Percentiles rank a stretch among this genome's conserved stretches.
These are phyloP conservation scores for Phytophthora kernoviae DNA, from an alignment of 352 stramenopile genomes.

Conservation along the genomic window DNA sequence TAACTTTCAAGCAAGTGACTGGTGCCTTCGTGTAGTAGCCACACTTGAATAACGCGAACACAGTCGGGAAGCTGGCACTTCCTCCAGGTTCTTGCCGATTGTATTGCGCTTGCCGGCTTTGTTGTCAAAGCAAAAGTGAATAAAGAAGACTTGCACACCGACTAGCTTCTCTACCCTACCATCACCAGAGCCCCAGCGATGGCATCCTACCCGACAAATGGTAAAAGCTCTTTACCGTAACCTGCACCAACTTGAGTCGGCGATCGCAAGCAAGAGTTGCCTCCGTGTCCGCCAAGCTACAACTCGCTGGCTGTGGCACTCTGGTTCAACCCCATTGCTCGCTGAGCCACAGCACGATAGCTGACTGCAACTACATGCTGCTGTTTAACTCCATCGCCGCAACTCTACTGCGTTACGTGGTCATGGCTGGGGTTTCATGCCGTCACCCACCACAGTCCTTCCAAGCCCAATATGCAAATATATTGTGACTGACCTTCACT, in stretches of 20 bases:
- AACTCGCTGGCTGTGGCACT: background rate
- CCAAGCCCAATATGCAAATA: conserved; percentile 12
- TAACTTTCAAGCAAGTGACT: conserved; percentile 44
- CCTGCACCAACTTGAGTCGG: background rate
- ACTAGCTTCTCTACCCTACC: conserved; percentile 12
- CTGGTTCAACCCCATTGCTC: conserved; percentile 4
- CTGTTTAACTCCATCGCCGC: background rate
- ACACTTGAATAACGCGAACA: too few species aligned
- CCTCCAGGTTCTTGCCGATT: conserved; percentile 1
- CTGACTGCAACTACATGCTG: conserved; percentile 13
- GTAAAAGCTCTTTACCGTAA: background rate
- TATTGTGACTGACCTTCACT: conserved; percentile 9
- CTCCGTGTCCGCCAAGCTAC: background rate
- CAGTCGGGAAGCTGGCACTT: conserved; percentile 16
- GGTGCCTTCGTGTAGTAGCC: conserved; percentile 47
- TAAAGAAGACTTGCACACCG: conserved; percentile 7
- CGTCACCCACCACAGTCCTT: conserved; percentile 21
- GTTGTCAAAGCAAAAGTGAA: conserved; percentile 9
- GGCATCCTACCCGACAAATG: background rate
- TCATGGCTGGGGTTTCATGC: conserved; percentile 12
- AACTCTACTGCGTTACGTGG: conserved; percentile 17
- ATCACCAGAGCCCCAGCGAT: conserved; percentile 12
- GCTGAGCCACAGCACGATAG: background rate
- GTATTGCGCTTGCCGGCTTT: conserved; percentile 10
- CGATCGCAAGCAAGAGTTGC: background rate